Conservation (phyloP, 495 filamentous ascomycete genomes). For the Penicillium paradoxum region DNA sequence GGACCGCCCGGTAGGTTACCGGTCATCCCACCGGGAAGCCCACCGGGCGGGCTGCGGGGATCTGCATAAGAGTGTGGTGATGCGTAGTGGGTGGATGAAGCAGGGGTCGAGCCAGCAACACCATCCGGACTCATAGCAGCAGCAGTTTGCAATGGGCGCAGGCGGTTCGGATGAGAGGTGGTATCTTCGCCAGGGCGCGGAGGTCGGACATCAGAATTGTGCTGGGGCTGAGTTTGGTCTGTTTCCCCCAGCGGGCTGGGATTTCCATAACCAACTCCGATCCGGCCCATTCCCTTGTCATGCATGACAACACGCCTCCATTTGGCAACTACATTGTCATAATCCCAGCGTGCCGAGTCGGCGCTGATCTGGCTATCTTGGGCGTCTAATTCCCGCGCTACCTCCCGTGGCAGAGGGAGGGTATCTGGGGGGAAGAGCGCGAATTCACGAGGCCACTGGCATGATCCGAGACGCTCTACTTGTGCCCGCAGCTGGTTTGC, state of each 20-base stretch:
- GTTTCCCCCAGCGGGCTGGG: conserved; percentile 15
- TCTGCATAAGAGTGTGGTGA: conserved; percentile 34
- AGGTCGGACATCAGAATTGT: conserved; percentile 18
- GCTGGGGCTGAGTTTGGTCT: conserved; percentile 11
- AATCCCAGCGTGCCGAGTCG: conserved; percentile 47
- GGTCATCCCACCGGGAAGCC: neutral
- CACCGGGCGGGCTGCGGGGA: conserved; percentile 23
- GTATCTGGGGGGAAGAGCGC: conserved; percentile 59
- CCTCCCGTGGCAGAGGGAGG: conserved; percentile 51
- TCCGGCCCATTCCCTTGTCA: conserved; percentile 42
- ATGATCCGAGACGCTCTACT: conserved; percentile 60
- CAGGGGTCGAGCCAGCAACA: conserved; percentile 24
- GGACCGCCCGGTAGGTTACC: neutral
- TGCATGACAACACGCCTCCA: conserved; percentile 54
- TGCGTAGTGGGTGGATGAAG: conserved; percentile 28
- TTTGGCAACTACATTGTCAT: conserved; percentile 51
- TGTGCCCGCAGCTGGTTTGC: conserved; percentile 65
- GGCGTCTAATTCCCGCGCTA: conserved; percentile 38
- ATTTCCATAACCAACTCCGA: conserved; percentile 28
- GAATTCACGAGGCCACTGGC: conserved; percentile 69
- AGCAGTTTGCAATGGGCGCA: conserved; percentile 27
- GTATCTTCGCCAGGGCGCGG: conserved; percentile 28
- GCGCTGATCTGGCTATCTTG: conserved; percentile 34
- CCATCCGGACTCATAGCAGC: conserved; percentile 30
- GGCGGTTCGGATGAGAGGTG: conserved; percentile 21